Base-by-base conservation (phyloP, 2,329 filamentous ascomycete species). In the Dothistroma septosporum region DNA sequence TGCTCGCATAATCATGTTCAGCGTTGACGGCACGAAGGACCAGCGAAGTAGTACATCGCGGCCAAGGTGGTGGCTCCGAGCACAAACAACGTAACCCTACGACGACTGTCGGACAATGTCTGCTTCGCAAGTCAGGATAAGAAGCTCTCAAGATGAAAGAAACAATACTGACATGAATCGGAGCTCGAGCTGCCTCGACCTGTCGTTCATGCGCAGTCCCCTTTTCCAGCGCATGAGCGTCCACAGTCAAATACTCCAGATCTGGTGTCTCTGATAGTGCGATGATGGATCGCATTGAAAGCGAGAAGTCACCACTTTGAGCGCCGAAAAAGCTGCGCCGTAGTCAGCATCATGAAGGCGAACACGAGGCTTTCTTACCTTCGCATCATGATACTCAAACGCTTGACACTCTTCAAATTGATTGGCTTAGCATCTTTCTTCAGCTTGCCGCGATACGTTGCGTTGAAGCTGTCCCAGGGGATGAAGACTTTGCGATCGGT, bases 341-440 rank as follows among this genome's bases (percentile, higher is more conserved):
- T 4, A 61, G 55, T 19, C 12, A 53, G 12, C 14, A 46, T 48
- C 35, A 47, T 22, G 5, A n/a, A 50, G 7, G 14, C 16, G 49
- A 53, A 12, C 14, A 10, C 11, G 53, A 64, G 14, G 10, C 22
- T 49, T 6, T 71, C 78, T 61, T 74, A 91, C 90, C 90, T 94
- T 72, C 91, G 79, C 80, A 89, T 89, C 90, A 94, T 92, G 61
- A 94, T 79, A 55, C 86, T 87, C 32, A 93, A 78, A 52, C 88
- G 80, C 75, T 84, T 88, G 44, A 94, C 78, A 48, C 78, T 77
- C 53, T 78, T 78, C 64, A 83, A 69, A 67, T 91, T 78, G 66
- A 94, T 72, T 5, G 82, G 79, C 59, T 79, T 73, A 0, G 83
- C 83, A 74, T 88, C 85, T 19, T 82, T 75, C 71, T 84, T 82